Percentiles rank a stretch among this genome's conserved stretches.
phyloP scores from a whole-genome alignment of 1,284 basidiomycete genomes.

The Trichosporon ovoides region DNA sequence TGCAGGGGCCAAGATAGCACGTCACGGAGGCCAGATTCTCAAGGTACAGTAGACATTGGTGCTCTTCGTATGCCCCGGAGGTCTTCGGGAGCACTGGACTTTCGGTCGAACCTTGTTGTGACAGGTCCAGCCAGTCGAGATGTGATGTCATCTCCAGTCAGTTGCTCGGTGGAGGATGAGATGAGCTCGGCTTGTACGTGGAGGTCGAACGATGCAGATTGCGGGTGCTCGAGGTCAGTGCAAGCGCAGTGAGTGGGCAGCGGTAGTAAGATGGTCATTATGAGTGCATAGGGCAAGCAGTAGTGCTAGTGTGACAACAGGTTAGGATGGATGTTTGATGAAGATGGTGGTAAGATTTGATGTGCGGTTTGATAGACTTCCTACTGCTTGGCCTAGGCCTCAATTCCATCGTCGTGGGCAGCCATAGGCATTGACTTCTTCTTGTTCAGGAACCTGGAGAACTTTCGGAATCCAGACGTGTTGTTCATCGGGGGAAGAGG shows the following conservation, averaged over 20 bases:
- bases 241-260: background rate
- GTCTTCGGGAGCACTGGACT: background rate
- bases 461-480: background rate
- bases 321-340: background rate
- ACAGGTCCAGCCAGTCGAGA: no score
- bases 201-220: background rate
- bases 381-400: background rate
- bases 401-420: background rate
- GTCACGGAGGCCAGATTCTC: no score
- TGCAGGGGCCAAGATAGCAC: no score
- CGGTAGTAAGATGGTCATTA: background rate
- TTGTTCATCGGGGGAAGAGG: background rate
- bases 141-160: background rate
- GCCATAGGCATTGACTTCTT: background rate
- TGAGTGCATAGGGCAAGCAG: background rate
- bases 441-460: constrained; percentile 1
- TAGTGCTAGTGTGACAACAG: background rate
- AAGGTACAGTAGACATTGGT: background rate
- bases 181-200: background rate
- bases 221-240: background rate
- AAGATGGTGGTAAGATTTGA: background rate
- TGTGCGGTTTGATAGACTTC: background rate
- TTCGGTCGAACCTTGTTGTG: constrained; percentile 3
- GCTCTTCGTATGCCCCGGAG: background rate
- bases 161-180: no score